Percentiles rank a stretch among this genome's conserved stretches.
Evolutionary conservation across 441 rosid species (phyloP).

Genomic region (Adansonia grandidieri): DNA sequence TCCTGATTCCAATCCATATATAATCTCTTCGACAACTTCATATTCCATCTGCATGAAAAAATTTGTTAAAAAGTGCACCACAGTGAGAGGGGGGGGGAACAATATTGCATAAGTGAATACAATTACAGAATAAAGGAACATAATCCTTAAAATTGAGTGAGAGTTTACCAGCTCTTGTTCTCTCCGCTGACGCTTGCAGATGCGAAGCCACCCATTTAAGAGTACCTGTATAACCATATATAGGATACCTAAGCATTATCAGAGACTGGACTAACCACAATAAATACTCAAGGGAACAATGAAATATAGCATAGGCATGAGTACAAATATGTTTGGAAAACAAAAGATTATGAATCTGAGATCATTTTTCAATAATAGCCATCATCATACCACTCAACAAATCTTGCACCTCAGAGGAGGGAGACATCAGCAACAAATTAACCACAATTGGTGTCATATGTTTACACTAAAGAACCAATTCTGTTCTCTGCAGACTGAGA

Average conservation of each 20-base stretch:
- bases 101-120: not conserved
- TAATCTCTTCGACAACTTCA: constrained; percentile 98
- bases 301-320: not conserved
- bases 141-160: constrained; percentile 7
- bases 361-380: not conserved
- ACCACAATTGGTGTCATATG: not conserved
- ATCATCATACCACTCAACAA: not conserved
- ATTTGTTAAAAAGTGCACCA: constrained; percentile 22
- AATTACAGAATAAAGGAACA: not conserved
- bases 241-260: constrained; percentile 20
- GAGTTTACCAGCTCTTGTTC: constrained; percentile 76
- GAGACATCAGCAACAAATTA: not conserved
- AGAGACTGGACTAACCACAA: not conserved
- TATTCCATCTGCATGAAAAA: constrained; percentile 68
- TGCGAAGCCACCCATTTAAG: constrained; percentile 91
- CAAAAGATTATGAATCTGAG: not conserved
- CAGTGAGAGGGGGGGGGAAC: constrained; percentile 10
- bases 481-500: not conserved
- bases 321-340: not conserved
- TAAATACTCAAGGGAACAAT: constrained; percentile 16
- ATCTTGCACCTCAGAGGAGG: not conserved
- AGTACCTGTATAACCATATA: constrained; percentile 52
- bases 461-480: constrained; percentile 5
- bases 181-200: constrained; percentile 75
- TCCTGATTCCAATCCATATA: constrained; percentile 95